Evolutionary conservation across 768 basidiomycete genomes (phyloP).

Genomic region (Termitomyces sp.): DNA sequence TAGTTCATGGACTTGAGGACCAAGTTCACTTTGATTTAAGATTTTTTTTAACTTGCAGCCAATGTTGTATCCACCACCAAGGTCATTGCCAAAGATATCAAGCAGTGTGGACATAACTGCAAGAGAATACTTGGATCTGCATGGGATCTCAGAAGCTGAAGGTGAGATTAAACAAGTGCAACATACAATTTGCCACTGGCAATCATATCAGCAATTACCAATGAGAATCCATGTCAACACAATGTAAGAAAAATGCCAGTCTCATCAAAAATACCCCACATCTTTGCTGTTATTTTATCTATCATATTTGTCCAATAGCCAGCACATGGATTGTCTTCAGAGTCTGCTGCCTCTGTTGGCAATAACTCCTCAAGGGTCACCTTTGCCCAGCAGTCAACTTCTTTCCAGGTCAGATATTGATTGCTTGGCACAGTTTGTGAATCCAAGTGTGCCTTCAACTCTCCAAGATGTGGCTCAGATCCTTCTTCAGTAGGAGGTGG

Average conservation of each 20-base stretch:
- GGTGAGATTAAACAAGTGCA: not conserved
- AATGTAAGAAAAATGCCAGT: constrained; percentile 21
- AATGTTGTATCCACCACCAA: constrained; percentile 19
- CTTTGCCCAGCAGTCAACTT: not conserved
- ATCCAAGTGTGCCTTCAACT: not conserved
- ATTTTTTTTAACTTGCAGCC: constrained; percentile 20
- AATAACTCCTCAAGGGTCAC: not conserved
- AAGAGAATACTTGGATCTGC: constrained; percentile 19
- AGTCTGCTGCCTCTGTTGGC: not conserved
- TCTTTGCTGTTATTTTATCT: constrained; percentile 10
- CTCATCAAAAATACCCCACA: constrained; percentile 30
- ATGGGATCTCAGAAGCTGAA: not conserved
- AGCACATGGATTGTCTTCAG: constrained; percentile 15
- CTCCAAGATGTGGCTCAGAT: not conserved
- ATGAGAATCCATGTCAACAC: constrained; percentile 26
- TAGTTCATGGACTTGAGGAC: constrained; percentile 2
- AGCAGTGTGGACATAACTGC: constrained; percentile 15
- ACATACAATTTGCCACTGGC: constrained; percentile 25
- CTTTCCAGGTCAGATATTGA: not conserved
- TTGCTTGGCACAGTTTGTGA: not conserved
- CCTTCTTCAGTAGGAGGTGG: not conserved
- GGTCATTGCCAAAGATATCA: constrained; percentile 8
- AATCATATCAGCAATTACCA: constrained; percentile 19
- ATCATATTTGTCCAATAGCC: constrained; percentile 21
- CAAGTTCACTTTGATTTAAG: constrained; percentile 16